Base-by-base conservation (phyloP, 441 rosid genomes). In the Eutrema salsugineum region DNA sequence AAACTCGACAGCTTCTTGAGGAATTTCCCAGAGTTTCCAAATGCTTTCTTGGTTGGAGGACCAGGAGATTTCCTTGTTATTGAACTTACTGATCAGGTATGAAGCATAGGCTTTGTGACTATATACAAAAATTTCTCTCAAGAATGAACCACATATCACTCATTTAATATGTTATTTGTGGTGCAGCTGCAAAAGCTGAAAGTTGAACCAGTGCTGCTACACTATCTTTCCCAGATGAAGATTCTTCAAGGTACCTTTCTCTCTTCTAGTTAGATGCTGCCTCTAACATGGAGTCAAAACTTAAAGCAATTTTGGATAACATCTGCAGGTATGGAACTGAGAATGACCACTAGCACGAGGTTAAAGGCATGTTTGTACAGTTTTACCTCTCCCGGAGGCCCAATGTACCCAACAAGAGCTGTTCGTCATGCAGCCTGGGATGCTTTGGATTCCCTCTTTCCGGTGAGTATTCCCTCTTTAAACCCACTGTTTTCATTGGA, bases 341-440 rank as follows among this genome's bases (percentile, higher is more conserved):
- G 99, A 79, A 91, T 96, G 97, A 86, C 97, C n/a, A 90, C 97
- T 6, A 91, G 97, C 77, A 96, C 98, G 46, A 87, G 99, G 80
- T 70, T 96, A 63, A 96, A 93, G 82, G 87, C 98, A 11, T 91
- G 98, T 74, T 79, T 96, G 62, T 96, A 93, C 67, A 96, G 98
- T 83, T 96, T 96, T 70, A 93, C 97, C 27, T 91, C 98, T 46
- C 99, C 99, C 0, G 98, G 99, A 16, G 99, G 98, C 59, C 99
- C 97, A 48, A 91, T 96, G 97, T 93, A 93, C 78, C 99, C 99
- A 8, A 93, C 99, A 22, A 91, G 99, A 84, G 94, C 84, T 68
- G 99, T 96, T 65, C 97, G 97, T 35, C 99, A 93, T 90, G 98
- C 99, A 40, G 97, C 97, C 19, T 95, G 99, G 99, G 97, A 87